phyloP scores from a whole-genome alignment of 176 grass and related monocot species.

The Musa acuminata region DNA sequence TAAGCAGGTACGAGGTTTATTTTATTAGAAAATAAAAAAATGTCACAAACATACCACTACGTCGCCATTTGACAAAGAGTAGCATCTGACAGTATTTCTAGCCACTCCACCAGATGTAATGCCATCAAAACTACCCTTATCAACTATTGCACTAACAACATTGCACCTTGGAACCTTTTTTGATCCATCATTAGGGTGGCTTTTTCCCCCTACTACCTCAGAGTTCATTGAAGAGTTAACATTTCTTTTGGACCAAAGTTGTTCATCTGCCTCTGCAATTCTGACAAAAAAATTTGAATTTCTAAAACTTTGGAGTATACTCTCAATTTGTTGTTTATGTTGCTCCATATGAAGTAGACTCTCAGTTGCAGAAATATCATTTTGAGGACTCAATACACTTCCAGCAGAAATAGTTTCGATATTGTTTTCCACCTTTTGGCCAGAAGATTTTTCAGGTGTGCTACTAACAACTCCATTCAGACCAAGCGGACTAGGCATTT shows the following conservation, averaged over 20 bases:
- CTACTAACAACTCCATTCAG: slow-evolving; percentile 40
- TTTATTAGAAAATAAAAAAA: slow-evolving; percentile 11
- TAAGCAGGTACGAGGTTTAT: not conserved
- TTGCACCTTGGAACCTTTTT: slow-evolving; percentile 28
- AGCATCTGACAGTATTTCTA: slow-evolving; percentile 68
- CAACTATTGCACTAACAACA: slow-evolving; percentile 53
- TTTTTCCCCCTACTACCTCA: slow-evolving; percentile 4
- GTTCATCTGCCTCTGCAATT: slow-evolving; percentile 69
- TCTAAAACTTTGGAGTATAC: slow-evolving; percentile 50
- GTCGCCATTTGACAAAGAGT: slow-evolving; percentile 81
- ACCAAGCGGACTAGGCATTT: slow-evolving; percentile 23
- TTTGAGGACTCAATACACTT: slow-evolving; percentile 16
- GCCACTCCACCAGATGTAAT: slow-evolving; percentile 73
- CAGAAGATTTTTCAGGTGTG: slow-evolving; percentile 24
- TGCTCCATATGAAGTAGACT: slow-evolving; percentile 64
- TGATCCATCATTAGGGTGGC: slow-evolving; percentile 17
- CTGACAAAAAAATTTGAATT: slow-evolving; percentile 85
- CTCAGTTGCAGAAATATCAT: slow-evolving; percentile 45
- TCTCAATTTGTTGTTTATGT: slow-evolving; percentile 51
- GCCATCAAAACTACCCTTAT: slow-evolving; percentile 88
- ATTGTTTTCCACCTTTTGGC: slow-evolving; percentile 36
- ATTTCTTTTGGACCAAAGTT: slow-evolving; percentile 82
- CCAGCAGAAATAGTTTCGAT: not conserved
- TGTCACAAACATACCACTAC: slow-evolving; percentile 74
- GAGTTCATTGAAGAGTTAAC: not conserved